phyloP scores from a whole-genome alignment of 495 filamentous ascomycete species.

The Neurospora pannonica region DNA sequence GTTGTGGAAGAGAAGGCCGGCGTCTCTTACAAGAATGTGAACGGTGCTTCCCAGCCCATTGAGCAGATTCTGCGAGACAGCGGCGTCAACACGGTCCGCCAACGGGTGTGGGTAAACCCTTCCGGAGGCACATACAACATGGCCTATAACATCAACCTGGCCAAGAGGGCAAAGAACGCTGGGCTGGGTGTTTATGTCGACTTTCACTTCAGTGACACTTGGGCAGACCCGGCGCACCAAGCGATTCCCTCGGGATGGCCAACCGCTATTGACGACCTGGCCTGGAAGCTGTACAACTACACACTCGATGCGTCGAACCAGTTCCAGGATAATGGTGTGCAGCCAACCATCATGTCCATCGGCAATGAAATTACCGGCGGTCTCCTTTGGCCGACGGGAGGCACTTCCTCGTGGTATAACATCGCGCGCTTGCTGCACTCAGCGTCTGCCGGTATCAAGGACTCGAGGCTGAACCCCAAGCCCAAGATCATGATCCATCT shows the following conservation, averaged over 20 bases:
- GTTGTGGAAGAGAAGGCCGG: slow-evolving; percentile 54
- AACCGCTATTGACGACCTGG: slow-evolving; percentile 44
- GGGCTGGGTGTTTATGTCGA: slow-evolving; percentile 59
- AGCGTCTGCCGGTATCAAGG: slow-evolving; percentile 51
- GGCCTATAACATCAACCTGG: slow-evolving; percentile 60
- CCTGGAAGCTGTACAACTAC: slow-evolving; percentile 57
- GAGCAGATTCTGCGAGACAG: slow-evolving; percentile 54
- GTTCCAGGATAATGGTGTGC: slow-evolving; percentile 44
- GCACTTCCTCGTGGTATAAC: slow-evolving; percentile 42
- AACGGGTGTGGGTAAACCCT: slow-evolving; percentile 66
- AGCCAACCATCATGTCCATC: slow-evolving; percentile 55
- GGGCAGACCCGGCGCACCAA: slow-evolving; percentile 38
- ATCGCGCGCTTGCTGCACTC: slow-evolving; percentile 54
- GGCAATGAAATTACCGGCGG: slow-evolving; percentile 61
- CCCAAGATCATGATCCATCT: slow-evolving; percentile 62
- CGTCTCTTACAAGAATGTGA: slow-evolving; percentile 47
- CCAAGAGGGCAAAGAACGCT: slow-evolving; percentile 51
- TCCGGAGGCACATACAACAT: slow-evolving; percentile 55
- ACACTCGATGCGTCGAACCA: slow-evolving; percentile 50
- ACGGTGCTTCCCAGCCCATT: slow-evolving; percentile 42
- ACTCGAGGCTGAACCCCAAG: slow-evolving; percentile 43
- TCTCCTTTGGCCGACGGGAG: slow-evolving; percentile 54
- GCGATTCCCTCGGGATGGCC: slow-evolving; percentile 53
- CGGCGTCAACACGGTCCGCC: slow-evolving; percentile 63
- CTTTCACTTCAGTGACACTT: slow-evolving; percentile 64